These are phyloP conservation scores for Capillidium heterosporum DNA, from an alignment of 371 early-diverging fungal species.

Conservation along the genomic window DNA sequence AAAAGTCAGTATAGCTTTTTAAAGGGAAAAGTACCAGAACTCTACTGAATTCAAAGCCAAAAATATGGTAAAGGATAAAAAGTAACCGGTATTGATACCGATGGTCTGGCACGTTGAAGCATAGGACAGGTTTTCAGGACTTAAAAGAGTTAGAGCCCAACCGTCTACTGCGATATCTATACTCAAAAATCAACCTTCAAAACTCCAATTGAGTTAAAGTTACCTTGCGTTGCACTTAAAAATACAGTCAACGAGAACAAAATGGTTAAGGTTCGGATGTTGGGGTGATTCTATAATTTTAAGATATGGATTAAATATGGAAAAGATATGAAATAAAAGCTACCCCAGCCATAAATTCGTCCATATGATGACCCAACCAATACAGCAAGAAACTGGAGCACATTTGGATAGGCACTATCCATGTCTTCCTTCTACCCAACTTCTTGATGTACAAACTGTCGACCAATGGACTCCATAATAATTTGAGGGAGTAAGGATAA, in stretches of 20 bases:
- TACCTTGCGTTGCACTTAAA: constrained; percentile 84
- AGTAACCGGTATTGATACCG: constrained; percentile 88
- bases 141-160: constrained; percentile 85
- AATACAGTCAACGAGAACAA: constrained; percentile 64
- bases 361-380: constrained; percentile 57
- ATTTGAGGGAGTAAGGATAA: constrained; percentile 84
- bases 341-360: constrained; percentile 42
- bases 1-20: neutral
- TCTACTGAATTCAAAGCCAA: constrained; percentile 85
- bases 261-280: constrained; percentile 43
- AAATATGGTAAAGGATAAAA: constrained; percentile 89
- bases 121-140: constrained; percentile 69
- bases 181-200: neutral
- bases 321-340: constrained; percentile 1
- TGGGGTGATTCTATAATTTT: constrained; percentile 22
- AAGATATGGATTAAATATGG: neutral
- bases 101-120: constrained; percentile 93
- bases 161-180: constrained; percentile 93
- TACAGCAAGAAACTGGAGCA: constrained; percentile 53
- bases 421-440: constrained; percentile 84
- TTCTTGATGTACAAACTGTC: constrained; percentile 64
- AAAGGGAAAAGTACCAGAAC: constrained; percentile 28
- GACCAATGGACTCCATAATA: constrained; percentile 93
- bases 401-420: constrained; percentile 95
- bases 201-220: neutral